Evolutionary conservation across 1,284 basidiomycete genomes (phyloP).

Genomic region (Vanrija pseudolonga): DNA sequence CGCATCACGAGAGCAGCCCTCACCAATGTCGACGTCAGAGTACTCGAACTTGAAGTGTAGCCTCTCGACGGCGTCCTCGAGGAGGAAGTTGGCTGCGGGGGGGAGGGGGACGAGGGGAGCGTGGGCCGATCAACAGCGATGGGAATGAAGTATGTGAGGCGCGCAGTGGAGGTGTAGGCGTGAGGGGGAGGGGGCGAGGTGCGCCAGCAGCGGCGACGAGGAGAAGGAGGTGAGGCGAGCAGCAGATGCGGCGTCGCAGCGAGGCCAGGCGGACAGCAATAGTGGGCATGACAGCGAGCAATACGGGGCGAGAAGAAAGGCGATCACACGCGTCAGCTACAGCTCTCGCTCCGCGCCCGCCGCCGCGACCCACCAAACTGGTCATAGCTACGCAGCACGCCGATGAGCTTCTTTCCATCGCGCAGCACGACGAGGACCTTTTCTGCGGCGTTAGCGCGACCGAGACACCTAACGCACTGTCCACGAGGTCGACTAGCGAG

Average conservation of each 20-base stretch:
- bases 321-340: background rate
- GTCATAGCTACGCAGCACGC: conserved; percentile 94
- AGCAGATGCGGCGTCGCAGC: no score
- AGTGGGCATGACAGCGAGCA: background rate
- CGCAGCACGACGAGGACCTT: conserved; percentile 97
- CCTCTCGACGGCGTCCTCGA: conserved; percentile 71
- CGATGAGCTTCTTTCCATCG: conserved; percentile 93
- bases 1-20: background rate
- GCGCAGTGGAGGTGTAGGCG: no score
- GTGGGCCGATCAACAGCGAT: no score
- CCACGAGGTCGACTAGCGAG: conserved; percentile 93
- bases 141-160: no score
- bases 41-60: conserved; percentile 44
- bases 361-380: conserved; percentile 77
- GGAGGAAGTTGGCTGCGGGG: conserved; percentile 79
- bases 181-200: no score
- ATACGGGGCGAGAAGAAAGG: background rate
- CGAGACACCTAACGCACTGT: conserved; percentile 68
- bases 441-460: conserved; percentile 57
- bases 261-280: no score
- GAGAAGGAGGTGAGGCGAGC: no score
- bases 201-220: no score
- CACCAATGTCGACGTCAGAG: conserved; percentile 44
- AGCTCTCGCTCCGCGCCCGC: background rate
- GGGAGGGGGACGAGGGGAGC: background rate